These are phyloP conservation scores for Chrysosporium keratinophilum DNA, from an alignment of 2,329 filamentous ascomycete genomes.

Conservation along the genomic window DNA sequence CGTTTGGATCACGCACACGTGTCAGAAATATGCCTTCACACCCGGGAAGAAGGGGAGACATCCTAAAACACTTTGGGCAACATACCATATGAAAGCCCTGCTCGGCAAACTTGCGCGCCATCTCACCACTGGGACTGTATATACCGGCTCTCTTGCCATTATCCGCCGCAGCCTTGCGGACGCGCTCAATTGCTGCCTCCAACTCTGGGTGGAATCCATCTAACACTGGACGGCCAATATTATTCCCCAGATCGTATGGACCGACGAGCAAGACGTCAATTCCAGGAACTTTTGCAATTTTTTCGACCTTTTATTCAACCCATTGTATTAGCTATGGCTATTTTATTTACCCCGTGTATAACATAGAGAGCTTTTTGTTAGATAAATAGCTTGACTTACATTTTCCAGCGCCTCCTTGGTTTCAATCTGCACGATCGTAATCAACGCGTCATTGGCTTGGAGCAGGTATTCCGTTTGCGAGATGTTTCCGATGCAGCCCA, in stretches of 20 bases:
- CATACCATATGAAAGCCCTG: slow-evolving; percentile 47
- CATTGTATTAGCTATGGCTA: slow-evolving; percentile 4
- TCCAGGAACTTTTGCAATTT: slow-evolving; percentile 44
- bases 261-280: slow-evolving; percentile 46
- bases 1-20: neutral
- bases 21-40: neutral
- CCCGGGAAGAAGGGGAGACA: neutral
- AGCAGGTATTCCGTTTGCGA: slow-evolving; percentile 41
- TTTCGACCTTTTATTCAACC: slow-evolving; percentile 28
- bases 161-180: slow-evolving; percentile 42
- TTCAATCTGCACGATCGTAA: slow-evolving; percentile 41
- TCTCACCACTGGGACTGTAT: slow-evolving; percentile 44
- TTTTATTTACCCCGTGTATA: neutral
- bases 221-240: slow-evolving; percentile 43
- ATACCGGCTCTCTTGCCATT: slow-evolving; percentile 47
- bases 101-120: slow-evolving; percentile 43
- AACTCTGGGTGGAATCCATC: slow-evolving; percentile 42
- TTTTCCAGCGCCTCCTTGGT: slow-evolving; percentile 33
- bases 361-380: neutral
- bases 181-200: slow-evolving; percentile 42
- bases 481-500: slow-evolving; percentile 34
- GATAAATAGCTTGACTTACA: slow-evolving; percentile 17
- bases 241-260: slow-evolving; percentile 49
- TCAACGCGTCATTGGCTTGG: slow-evolving; percentile 44
- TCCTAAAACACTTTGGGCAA: neutral